phyloP scores from a whole-genome alignment of 345 rosid species.

The Syzygium jambos region DNA sequence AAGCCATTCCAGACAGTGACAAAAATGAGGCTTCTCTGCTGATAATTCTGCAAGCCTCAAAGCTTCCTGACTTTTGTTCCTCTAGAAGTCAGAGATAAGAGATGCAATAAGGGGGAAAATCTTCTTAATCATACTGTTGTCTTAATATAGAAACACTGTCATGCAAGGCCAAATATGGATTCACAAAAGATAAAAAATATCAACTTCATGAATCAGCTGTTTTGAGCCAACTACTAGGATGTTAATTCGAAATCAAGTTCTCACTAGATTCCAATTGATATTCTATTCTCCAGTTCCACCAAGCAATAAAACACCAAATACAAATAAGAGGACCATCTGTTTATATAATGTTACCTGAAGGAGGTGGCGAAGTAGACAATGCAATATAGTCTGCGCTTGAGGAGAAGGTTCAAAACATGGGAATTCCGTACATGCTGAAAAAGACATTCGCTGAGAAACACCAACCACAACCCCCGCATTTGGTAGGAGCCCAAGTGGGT shows the following conservation, averaged over 20 bases:
- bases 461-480: constrained; percentile 95
- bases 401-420: constrained; percentile 99
- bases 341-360: constrained; percentile 60
- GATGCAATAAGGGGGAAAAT: not conserved
- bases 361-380: constrained; percentile 94
- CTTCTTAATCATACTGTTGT: not conserved
- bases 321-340: not conserved
- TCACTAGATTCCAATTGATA: not conserved
- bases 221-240: not conserved
- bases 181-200: not conserved
- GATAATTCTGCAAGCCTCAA: constrained; percentile 74
- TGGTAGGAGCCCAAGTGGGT: constrained; percentile 95
- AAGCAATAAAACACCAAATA: not conserved
- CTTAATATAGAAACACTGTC: not conserved
- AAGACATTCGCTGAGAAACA: constrained; percentile 91
- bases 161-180: not conserved
- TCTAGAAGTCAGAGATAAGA: constrained; percentile 33
- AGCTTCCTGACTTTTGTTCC: constrained; percentile 89
- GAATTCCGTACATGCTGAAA: constrained; percentile 95
- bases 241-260: not conserved
- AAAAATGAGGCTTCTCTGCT: constrained; percentile 94
- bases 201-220: not conserved
- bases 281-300: not conserved
- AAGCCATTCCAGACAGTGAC: constrained; percentile 97
- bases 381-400: constrained; percentile 95